Base-by-base conservation (phyloP, 2,329 filamentous ascomycete genomes). In the Ceratocystis colombiana region DNA sequence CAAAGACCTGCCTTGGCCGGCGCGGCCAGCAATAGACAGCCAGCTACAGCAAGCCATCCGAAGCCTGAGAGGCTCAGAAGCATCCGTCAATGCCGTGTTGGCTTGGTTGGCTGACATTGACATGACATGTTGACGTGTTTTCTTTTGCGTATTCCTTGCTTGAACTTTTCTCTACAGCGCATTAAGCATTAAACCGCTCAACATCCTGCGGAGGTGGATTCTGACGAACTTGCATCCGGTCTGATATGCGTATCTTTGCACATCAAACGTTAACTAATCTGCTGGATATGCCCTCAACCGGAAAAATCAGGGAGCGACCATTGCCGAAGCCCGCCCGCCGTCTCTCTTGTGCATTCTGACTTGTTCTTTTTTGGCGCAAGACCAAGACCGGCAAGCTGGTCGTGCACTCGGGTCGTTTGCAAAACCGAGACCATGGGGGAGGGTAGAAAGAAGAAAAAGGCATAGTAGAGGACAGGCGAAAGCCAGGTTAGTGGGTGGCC, bases 161-260 rank as follows among this genome's bases (percentile, higher is more conserved):
- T 50, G 46, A 12, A n/a, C 28, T 20, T 57, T 4, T 25, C 48
- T 20, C 20, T 17, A 2, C 48, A 20, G 20, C 10, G 48, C 12
- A 53, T 53, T 25, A 53, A 53, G 25, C 48, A 53, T 53, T 15
- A 8, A 53, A 53, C 20, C 20, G 15, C 15, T 25, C 48, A 25
- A 25, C 46, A 22, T 50, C 15, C 53, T 57, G 53, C 53, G 10
- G 22, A 22, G 3, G 25, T 22, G 25, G 33, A 57, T n/a, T 57
- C 53, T 33, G 53, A 57, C 53, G 53, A 57, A 37, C 53, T 17
- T 57, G 25, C 53, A 57, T 30, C 53, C 53, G 28, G 53, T 57
- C 53, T 57, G 28, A 57, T 37, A 57, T 30, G 25, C 12, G 12
- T 57, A 33, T 57, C 25, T 57, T 4, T 57, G 53, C 28, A 57